Percentiles rank a stretch among this genome's conserved stretches.
phyloP scores from a whole-genome alignment of 2,329 filamentous ascomycete species.

The Pseudophaeomoniella oleicola region DNA sequence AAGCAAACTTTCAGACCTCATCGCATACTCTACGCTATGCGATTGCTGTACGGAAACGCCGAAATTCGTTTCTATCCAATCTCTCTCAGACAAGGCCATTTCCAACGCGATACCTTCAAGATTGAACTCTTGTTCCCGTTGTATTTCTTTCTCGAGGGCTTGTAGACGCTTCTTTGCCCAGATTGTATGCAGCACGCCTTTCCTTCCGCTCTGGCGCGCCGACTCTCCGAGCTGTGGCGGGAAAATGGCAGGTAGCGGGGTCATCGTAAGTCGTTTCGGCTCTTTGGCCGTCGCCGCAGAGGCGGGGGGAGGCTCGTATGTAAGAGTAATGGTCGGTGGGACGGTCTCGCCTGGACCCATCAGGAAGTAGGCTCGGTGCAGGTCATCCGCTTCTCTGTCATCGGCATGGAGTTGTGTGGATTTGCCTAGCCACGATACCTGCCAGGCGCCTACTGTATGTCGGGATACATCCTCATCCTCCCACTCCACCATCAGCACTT shows the following conservation, averaged over 20 bases:
- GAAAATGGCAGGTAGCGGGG: slow-evolving; percentile 77
- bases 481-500: slow-evolving; percentile 91
- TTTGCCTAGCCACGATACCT: slow-evolving; percentile 74
- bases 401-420: slow-evolving; percentile 53
- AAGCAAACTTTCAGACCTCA: slow-evolving; percentile 6
- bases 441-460: slow-evolving; percentile 45
- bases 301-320: slow-evolving; percentile 32
- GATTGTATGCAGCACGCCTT: slow-evolving; percentile 74
- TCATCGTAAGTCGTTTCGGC: slow-evolving; percentile 44
- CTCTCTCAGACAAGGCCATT: slow-evolving; percentile 70
- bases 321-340: slow-evolving; percentile 57
- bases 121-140: slow-evolving; percentile 56
- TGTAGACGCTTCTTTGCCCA: slow-evolving; percentile 76
- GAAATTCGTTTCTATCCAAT: slow-evolving; percentile 77
- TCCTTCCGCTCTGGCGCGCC: slow-evolving; percentile 51
- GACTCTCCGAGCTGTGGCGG: slow-evolving; percentile 58
- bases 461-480: slow-evolving; percentile 43
- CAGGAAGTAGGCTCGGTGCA: slow-evolving; percentile 63
- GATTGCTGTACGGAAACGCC: slow-evolving; percentile 29
- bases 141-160: slow-evolving; percentile 64
- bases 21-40: slow-evolving; percentile 12
- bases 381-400: slow-evolving; percentile 38
- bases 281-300: slow-evolving; percentile 19
- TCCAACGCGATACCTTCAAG: slow-evolving; percentile 68
- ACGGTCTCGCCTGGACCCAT: slow-evolving; percentile 58